Evolutionary conservation across 306 rosid genomes (phyloP).

Genomic region (Cicer yamashitae): DNA sequence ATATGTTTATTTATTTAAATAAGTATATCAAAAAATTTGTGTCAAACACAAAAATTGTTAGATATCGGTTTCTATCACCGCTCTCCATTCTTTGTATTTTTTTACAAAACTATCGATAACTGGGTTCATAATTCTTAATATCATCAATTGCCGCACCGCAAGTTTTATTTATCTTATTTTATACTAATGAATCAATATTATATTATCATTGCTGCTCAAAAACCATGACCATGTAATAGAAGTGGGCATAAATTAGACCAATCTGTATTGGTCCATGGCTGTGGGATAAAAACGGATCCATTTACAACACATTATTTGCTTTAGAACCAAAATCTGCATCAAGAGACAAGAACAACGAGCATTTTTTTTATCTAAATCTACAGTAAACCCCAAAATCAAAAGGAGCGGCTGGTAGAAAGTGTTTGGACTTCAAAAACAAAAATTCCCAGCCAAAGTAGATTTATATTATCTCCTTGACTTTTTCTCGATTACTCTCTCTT

Average conservation of each 20-base stretch:
- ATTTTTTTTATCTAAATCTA: constrained; percentile 14
- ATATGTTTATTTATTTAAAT: no score
- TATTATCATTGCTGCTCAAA: no score
- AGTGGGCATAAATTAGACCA: constrained; percentile 20
- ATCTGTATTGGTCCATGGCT: constrained; percentile 10
- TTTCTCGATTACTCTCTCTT: no score
- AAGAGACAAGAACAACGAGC: background rate
- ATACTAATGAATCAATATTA: no score
- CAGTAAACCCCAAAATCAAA: constrained; percentile 9
- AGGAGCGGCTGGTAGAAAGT: background rate
- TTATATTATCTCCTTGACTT: no score
- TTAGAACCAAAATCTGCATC: background rate
- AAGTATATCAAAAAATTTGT: no score
- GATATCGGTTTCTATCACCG: no score
- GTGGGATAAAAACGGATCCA: constrained; percentile 43
- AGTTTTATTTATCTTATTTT: background rate
- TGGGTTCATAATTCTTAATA: background rate
- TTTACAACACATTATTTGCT: constrained; percentile 12
- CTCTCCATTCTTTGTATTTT: no score
- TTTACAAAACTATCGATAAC: no score
- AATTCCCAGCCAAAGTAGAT: background rate
- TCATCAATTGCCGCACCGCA: background rate
- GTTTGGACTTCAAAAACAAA: background rate
- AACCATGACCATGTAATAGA: background rate
- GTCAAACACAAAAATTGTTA: no score